Evolutionary conservation across 768 basidiomycete genomes (phyloP).

Genomic region (Leccinum ochraceum): DNA sequence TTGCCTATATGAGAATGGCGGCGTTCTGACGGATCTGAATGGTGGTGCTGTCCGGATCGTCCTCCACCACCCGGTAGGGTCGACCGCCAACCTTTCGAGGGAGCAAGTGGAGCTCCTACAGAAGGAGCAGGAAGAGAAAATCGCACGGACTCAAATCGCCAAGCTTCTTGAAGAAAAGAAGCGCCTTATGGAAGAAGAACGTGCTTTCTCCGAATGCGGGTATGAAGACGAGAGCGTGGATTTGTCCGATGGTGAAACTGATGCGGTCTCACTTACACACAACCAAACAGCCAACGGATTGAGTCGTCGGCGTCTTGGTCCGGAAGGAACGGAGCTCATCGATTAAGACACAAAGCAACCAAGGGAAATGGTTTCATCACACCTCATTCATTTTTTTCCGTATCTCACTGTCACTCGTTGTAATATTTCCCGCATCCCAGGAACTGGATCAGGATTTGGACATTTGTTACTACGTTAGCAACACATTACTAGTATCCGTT

Average conservation of each 20-base stretch:
- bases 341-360: neutral
- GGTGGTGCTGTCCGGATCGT: constrained; percentile 19
- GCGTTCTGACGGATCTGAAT: constrained; percentile 14
- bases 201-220: constrained; percentile 4
- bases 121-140: constrained; percentile 9
- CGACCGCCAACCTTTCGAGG: constrained; percentile 26
- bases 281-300: neutral
- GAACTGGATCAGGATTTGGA: constrained; percentile 22
- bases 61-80: constrained; percentile 24
- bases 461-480: neutral
- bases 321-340: constrained; percentile 27
- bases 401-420: neutral
- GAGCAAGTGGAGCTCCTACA: constrained; percentile 26
- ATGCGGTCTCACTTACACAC: neutral
- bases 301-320: constrained; percentile 18
- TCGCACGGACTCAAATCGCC: constrained; percentile 11
- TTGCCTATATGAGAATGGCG: constrained; percentile 19
- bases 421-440: constrained; percentile 16
- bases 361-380: neutral
- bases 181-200: constrained; percentile 10
- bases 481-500: neutral
- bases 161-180: constrained; percentile 16
- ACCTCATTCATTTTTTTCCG: neutral
- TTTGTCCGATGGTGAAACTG: constrained; percentile 7
- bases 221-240: constrained; percentile 24